Evolutionary conservation across 148 eudicot genomes (phyloP).

Genomic region (Pouteria glomerata): DNA sequence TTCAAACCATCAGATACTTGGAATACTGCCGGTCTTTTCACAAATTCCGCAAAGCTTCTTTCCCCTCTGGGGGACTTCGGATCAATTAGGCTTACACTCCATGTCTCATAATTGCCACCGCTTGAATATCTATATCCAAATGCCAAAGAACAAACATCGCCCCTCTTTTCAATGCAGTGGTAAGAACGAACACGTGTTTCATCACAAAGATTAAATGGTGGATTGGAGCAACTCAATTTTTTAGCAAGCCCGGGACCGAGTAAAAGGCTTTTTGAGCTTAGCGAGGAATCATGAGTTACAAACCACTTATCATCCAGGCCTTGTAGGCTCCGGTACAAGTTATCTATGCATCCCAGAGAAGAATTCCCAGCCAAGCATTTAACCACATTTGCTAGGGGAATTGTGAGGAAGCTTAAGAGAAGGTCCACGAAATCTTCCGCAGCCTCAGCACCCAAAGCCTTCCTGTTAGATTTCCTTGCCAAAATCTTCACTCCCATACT

Average conservation of each 20-base stretch:
- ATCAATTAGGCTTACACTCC: no score
- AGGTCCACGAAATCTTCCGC: constrained; percentile 12
- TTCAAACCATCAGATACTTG: constrained; percentile 1
- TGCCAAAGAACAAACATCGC: no score
- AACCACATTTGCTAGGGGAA: constrained; percentile 2
- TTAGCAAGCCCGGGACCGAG: constrained; percentile 2
- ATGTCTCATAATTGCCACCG: no score
- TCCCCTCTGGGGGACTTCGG: no score
- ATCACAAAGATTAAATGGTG: neutral
- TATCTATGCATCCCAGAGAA: constrained; percentile 3
- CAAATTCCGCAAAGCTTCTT: neutral
- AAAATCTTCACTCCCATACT: no score
- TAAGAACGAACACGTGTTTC: no score
- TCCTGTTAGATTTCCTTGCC: no score
- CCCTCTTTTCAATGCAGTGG: no score
- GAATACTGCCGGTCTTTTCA: constrained; percentile 9
- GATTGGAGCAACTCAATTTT: neutral
- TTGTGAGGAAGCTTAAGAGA: constrained; percentile 14
- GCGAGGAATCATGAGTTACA: no score
- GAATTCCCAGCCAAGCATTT: neutral
- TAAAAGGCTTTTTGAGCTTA: neutral
- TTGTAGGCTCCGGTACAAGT: constrained; percentile 7
- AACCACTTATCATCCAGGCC: constrained; percentile 7
- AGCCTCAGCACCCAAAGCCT: constrained; percentile 4
- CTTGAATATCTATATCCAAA: no score